These are phyloP conservation scores for Cornus suecica DNA, from an alignment of 148 eudicot species.

Conservation along the genomic window DNA sequence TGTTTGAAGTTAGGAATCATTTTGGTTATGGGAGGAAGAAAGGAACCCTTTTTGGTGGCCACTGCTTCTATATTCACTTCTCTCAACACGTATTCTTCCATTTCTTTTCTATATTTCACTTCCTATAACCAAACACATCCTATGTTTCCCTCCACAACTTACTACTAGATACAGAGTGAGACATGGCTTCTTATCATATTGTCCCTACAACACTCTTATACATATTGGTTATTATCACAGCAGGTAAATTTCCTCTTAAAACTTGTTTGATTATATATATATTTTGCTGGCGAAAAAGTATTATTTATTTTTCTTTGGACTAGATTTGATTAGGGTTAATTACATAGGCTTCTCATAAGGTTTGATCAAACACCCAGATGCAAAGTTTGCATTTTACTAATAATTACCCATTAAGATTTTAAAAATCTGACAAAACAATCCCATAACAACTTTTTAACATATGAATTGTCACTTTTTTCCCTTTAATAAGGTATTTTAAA, in stretches of 20 bases:
- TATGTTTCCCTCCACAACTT: not conserved
- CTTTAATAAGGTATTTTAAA: too few relatives aligned
- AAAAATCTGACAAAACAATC: too few relatives aligned
- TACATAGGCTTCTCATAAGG: too few relatives aligned
- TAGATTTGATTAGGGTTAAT: too few relatives aligned
- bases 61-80: conserved; percentile 21
- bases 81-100: conserved; percentile 32
- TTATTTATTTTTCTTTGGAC: too few relatives aligned
- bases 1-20: conserved; percentile 28
- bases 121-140: not conserved
- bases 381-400: too few relatives aligned
- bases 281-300: too few relatives aligned
- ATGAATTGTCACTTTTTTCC: too few relatives aligned
- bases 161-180: not conserved
- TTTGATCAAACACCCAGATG: too few relatives aligned
- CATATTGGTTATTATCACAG: conserved; percentile 1
- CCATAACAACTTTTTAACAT: too few relatives aligned
- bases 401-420: too few relatives aligned
- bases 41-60: conserved; percentile 19
- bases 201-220: not conserved
- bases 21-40: conserved; percentile 15
- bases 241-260: conserved; percentile 11
- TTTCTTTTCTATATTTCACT: not conserved
- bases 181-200: conserved; percentile 13
- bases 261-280: not conserved